phyloP scores from a whole-genome alignment of 176 grass and related monocot genomes.

The Zoysia pacifica region DNA sequence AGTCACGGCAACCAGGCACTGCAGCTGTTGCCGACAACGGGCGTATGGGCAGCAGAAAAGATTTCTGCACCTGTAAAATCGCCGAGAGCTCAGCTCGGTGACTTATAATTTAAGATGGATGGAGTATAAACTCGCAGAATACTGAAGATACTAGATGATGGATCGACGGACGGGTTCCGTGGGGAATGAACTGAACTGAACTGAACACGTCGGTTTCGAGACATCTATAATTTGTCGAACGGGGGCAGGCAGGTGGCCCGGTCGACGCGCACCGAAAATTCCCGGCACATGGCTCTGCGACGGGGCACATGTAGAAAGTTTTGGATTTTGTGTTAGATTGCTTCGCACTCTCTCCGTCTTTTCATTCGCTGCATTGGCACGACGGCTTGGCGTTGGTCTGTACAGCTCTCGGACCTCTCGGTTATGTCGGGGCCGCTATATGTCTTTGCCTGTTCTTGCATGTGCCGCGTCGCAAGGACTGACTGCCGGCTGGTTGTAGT shows the following conservation, averaged over 20 bases:
- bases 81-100: background rate
- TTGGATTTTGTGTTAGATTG: constrained; percentile 21
- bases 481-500: background rate
- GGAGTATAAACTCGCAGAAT: no score
- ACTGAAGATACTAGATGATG: background rate
- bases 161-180: background rate
- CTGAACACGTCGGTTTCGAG: constrained; percentile 24
- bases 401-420: no score
- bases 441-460: constrained; percentile 19
- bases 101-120: no score
- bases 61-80: background rate
- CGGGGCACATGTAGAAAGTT: constrained; percentile 8
- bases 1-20: background rate
- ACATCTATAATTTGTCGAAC: constrained; percentile 29
- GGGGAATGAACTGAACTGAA: background rate
- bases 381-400: background rate
- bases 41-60: background rate
- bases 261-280: constrained; percentile 6
- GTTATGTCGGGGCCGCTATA: background rate
- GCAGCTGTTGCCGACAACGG: constrained; percentile 16
- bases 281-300: constrained; percentile 38
- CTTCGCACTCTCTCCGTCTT: background rate
- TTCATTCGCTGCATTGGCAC: constrained; percentile 15
- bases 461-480: background rate
- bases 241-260: constrained; percentile 6